Conservation (phyloP, 164 flowering plant species). For the Kingdonia uniflora region DNA sequence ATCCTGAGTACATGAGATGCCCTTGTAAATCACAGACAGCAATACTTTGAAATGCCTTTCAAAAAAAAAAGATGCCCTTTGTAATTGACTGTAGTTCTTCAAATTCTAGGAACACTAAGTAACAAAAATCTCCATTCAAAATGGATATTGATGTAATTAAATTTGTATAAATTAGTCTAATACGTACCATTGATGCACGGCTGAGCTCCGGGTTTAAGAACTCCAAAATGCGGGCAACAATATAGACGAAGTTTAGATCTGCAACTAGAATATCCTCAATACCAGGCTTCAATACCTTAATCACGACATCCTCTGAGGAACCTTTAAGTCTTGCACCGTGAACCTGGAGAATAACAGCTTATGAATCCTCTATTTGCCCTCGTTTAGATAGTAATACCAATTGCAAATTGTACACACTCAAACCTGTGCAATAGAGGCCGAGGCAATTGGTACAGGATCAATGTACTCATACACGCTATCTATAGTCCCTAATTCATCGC, state of each 20-base stretch:
- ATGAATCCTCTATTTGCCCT: no score
- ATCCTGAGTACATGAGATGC: no score
- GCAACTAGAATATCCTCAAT: slow-evolving; percentile 76
- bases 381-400: no score
- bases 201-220: slow-evolving; percentile 80
- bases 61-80: no score
- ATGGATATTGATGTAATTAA: no score
- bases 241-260: slow-evolving; percentile 75
- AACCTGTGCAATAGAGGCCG: slow-evolving; percentile 99
- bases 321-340: slow-evolving; percentile 87
- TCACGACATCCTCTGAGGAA: slow-evolving; percentile 73
- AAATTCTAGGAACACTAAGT: no score
- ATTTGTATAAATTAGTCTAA: not conserved
- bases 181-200: slow-evolving; percentile 78
- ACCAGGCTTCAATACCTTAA: slow-evolving; percentile 94
- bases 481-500: slow-evolving; percentile 71
- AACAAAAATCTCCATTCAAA: no score
- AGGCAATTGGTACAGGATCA: slow-evolving; percentile 90
- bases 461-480: slow-evolving; percentile 79
- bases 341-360: slow-evolving; percentile 40
- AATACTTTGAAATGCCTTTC: no score
- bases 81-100: no score
- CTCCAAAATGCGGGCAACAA: slow-evolving; percentile 86
- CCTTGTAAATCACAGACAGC: no score
- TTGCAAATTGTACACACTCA: not conserved